phyloP scores from a whole-genome alignment of 2,329 filamentous ascomycete species.

The Dothidotthia symphoricarpi region DNA sequence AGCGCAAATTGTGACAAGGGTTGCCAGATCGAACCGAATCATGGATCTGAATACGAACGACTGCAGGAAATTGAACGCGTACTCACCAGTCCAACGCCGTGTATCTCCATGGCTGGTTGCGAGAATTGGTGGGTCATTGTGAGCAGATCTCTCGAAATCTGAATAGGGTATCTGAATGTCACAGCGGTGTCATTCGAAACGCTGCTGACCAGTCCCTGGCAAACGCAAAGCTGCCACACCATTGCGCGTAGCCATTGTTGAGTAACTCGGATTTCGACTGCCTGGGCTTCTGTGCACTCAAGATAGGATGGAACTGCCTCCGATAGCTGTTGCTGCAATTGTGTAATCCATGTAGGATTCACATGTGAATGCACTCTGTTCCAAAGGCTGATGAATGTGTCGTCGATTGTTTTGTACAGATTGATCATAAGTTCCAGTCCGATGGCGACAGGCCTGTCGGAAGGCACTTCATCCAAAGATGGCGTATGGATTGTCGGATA shows the following conservation, averaged over 20 bases:
- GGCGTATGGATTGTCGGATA: slow-evolving; percentile 59
- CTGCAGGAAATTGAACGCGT: slow-evolving; percentile 9
- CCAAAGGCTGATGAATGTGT: slow-evolving; percentile 63
- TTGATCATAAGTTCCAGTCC: slow-evolving; percentile 62
- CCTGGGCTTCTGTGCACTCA: slow-evolving; percentile 62
- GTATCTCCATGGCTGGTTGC: slow-evolving; percentile 68
- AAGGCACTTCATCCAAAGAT: slow-evolving; percentile 50
- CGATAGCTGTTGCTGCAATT: slow-evolving; percentile 52
- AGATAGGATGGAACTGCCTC: slow-evolving; percentile 57
- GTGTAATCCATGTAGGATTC: slow-evolving; percentile 48
- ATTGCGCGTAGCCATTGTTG: slow-evolving; percentile 70
- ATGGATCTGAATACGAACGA: slow-evolving; percentile 16
- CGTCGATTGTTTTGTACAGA: slow-evolving; percentile 62
- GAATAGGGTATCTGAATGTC: slow-evolving; percentile 61
- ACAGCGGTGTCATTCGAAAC: slow-evolving; percentile 58
- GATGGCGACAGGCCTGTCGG: slow-evolving; percentile 55
- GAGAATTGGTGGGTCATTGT: slow-evolving; percentile 69
- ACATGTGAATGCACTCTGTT: slow-evolving; percentile 56
- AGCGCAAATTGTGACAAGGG: slow-evolving; percentile 25
- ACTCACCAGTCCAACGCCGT: slow-evolving; percentile 71
- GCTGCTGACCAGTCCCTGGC: slow-evolving; percentile 62
- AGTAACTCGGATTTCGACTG: slow-evolving; percentile 66
- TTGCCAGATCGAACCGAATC: slow-evolving; percentile 14
- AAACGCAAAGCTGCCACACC: slow-evolving; percentile 70
- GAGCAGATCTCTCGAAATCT: slow-evolving; percentile 60